Conservation (phyloP, 345 rosid genomes). For the Syzygium grande region DNA sequence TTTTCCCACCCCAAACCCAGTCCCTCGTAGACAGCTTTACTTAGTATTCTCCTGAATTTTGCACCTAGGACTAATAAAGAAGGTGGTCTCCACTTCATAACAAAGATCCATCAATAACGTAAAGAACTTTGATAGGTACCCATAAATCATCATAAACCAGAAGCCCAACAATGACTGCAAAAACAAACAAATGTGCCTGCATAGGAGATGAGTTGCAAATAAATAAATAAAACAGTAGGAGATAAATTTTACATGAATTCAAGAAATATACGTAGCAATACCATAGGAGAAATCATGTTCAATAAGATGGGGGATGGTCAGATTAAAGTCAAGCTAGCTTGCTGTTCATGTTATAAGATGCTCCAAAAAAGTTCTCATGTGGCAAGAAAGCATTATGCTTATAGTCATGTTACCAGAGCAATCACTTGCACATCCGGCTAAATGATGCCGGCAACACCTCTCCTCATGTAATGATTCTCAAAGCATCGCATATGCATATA, state of each 20-base stretch:
- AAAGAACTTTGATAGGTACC: background rate
- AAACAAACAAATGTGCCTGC: background rate
- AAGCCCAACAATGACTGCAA: background rate
- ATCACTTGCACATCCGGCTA: background rate
- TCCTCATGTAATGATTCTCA: slow-evolving; percentile 36
- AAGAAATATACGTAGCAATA: background rate
- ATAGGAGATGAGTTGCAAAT: background rate
- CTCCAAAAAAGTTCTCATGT: background rate
- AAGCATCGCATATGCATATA: background rate
- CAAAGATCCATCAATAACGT: background rate
- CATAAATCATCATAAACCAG: background rate
- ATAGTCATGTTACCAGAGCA: background rate
- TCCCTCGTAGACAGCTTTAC: background rate
- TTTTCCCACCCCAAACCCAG: slow-evolving; percentile 39
- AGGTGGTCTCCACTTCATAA: background rate
- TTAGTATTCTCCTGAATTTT: background rate
- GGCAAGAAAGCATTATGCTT: background rate
- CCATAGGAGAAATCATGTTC: background rate
- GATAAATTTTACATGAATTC: background rate
- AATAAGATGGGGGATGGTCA: background rate
- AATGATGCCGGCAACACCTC: background rate
- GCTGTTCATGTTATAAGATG: background rate
- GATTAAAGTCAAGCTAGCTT: background rate
- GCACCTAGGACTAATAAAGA: background rate
- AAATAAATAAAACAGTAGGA: background rate